Percentiles rank a stretch among this genome's conserved stretches.
Evolutionary conservation across 768 basidiomycete species (phyloP).

Genomic region (Russula lepida): DNA sequence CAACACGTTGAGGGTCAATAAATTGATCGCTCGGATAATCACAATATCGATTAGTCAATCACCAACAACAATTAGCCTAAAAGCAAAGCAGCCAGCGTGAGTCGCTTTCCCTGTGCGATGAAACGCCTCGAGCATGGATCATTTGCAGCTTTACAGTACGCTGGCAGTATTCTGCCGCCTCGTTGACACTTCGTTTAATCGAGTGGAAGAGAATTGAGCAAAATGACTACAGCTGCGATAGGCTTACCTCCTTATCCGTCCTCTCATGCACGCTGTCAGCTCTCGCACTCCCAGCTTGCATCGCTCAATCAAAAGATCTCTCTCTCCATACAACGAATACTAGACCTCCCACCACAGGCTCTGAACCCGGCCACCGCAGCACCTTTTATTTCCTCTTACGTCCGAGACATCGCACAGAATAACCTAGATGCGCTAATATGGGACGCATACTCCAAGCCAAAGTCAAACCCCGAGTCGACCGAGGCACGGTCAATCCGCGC

Average conservation of each 20-base stretch:
- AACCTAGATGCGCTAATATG: conserved; percentile 52
- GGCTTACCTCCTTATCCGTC: conserved; percentile 53
- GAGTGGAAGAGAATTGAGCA: background rate
- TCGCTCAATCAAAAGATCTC: conserved; percentile 42
- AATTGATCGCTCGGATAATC: background rate
- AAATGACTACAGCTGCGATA: conserved; percentile 10
- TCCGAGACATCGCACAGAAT: conserved; percentile 45
- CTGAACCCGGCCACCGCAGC: conserved; percentile 38
- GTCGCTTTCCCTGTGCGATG: background rate
- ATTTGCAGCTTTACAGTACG: background rate
- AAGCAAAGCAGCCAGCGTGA: background rate
- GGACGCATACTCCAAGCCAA: conserved; percentile 27
- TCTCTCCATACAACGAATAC: conserved; percentile 37
- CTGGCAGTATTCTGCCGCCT: too few relatives aligned
- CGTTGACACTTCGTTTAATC: too few relatives aligned
- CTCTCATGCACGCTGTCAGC: conserved; percentile 35
- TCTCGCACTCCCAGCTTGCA: conserved; percentile 46
- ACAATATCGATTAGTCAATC: background rate
- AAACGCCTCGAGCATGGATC: background rate
- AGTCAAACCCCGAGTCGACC: conserved; percentile 12
- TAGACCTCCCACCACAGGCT: conserved; percentile 42
- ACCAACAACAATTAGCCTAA: background rate
- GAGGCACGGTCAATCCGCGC: conserved; percentile 41
- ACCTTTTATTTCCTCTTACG: conserved; percentile 49
- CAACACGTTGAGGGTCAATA: too few relatives aligned